A percentile compares a stretch with the other conserved stretches of the same genome.
These are phyloP conservation scores for Kingdonia uniflora DNA, from an alignment of 164 flowering plant genomes.

Conservation along the genomic window DNA sequence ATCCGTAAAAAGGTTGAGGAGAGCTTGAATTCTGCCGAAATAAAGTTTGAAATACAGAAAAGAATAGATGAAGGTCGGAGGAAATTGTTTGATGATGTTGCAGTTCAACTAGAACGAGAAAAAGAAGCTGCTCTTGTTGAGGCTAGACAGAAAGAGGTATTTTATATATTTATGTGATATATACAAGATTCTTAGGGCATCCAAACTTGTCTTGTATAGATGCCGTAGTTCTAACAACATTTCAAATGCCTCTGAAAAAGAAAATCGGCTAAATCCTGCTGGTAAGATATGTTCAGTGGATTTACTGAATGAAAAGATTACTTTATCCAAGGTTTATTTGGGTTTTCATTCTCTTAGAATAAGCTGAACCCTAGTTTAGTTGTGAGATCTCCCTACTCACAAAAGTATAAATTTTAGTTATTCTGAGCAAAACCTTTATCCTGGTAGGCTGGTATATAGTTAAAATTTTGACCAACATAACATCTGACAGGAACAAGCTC, in stretches of 20 bases:
- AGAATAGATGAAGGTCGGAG: conserved; percentile 77
- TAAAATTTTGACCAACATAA: not conserved
- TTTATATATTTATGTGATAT: not conserved
- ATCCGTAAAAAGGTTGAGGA: conserved; percentile 76
- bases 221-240: not conserved
- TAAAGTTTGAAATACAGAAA: conserved; percentile 58
- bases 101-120: conserved; percentile 78
- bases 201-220: not conserved
- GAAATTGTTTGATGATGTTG: conserved; percentile 63
- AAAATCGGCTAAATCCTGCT: too few relatives aligned
- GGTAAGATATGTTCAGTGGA: too few relatives aligned
- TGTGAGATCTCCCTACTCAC: too few relatives aligned
- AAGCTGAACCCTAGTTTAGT: too few relatives aligned
- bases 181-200: not conserved
- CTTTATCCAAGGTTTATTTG: too few relatives aligned
- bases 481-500: conserved; percentile 54
- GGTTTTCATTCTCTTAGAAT: too few relatives aligned
- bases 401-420: too few relatives aligned
- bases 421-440: too few relatives aligned
- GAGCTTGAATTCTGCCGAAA: conserved; percentile 62
- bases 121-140: conserved; percentile 67
- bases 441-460: not conserved
- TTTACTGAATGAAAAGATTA: too few relatives aligned
- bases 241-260: not conserved
- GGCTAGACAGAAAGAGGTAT: conserved; percentile 73